Base-by-base conservation (phyloP, 805 yeast genomes). In the Candida orba region DNA sequence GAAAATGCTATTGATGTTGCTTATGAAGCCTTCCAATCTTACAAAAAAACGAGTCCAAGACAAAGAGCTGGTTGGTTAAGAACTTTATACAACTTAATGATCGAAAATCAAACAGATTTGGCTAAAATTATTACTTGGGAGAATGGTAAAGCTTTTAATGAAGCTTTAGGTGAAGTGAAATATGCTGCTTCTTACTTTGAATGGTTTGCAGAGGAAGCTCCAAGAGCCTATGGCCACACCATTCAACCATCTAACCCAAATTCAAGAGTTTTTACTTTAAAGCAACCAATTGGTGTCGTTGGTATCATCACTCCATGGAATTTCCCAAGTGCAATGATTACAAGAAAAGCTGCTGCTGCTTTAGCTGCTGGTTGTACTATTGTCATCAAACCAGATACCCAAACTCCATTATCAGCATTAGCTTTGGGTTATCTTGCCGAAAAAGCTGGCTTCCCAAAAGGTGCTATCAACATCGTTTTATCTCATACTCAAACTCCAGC, bases 181-280 rank as follows among this genome's bases (percentile, higher is more conserved):
- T 78, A 78, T 51, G 80, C 77, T 25, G 83, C 84, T 4, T 75
- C 85, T 7, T 89, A 84, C 63, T 84, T 86, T 60, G 89, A 87
- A 58, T 90, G 97, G 96, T 90, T 79, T 58, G 72, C 95, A 29
- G 81, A 76, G 57, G 82, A 76, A 53, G 79, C 81, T 13, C 73
- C 76, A 51, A 61, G 82, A 49, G 56, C 68, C 25, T 75, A 76
- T 53, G 81, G 84, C 39, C 65, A 70, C 45, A 74, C 80, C 3
- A 76, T 77, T 45, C 81, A 75, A 52, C 79, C 83, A 9, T 47
- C 71, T 20, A 73, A 71, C 53, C 65, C 70, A 38, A 61, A 69
- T 41, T 76, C 73, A 53, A 71, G 79, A 57, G 73, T 74, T 20
- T 64, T 72, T 48, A 76, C 84, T 18, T 53, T 68, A 40, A 75